Conservation (phyloP, 1,284 basidiomycete species). For the Mycosarcoma maydis region DNA sequence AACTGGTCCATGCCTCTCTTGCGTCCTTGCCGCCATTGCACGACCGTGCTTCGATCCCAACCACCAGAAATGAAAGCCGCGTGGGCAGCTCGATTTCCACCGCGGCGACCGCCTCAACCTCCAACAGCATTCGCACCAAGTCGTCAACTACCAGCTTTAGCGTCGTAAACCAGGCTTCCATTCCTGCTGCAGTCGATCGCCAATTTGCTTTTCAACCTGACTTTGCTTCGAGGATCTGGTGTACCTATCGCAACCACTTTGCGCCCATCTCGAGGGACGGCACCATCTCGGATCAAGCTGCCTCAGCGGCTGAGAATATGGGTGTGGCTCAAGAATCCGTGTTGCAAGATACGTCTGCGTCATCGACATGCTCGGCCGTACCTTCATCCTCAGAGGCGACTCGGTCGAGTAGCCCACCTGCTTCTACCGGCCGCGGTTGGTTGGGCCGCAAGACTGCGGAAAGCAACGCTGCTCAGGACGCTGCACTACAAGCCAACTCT, state of each 20-base stretch:
- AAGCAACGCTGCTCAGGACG: conserved; percentile 24
- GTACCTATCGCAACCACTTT: conserved; percentile 64
- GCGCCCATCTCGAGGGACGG: conserved; percentile 62
- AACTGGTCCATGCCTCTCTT: conserved; percentile 16
- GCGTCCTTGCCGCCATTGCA: conserved; percentile 12
- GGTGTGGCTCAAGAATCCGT: conserved; percentile 14
- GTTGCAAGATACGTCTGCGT: conserved; percentile 3
- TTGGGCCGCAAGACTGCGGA: conserved; percentile 36
- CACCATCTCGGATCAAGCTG: conserved; percentile 60
- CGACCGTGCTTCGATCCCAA: conserved; percentile 3
- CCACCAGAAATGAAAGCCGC: conserved; percentile 12
- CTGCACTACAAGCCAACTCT: conserved; percentile 10
- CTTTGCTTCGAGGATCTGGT: conserved; percentile 62
- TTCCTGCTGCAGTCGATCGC: not conserved
- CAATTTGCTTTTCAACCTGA: conserved; percentile 45
- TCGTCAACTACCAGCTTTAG: conserved; percentile 41
- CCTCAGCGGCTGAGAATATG: conserved; percentile 39
- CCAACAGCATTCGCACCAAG: conserved; percentile 28
- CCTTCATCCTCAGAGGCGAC: conserved; percentile 6
- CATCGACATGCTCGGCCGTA: conserved; percentile 5
- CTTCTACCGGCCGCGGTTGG: conserved; percentile 33
- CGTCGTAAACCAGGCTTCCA: not conserved
- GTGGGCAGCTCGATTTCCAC: conserved; percentile 40
- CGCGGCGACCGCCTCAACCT: conserved; percentile 16
- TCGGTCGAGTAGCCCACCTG: conserved; percentile 19